Percentiles rank a stretch among this genome's conserved stretches.
These are phyloP conservation scores for Zymoseptoria pseudotritici DNA, from an alignment of 2,329 filamentous ascomycete species.

Conservation along the genomic window DNA sequence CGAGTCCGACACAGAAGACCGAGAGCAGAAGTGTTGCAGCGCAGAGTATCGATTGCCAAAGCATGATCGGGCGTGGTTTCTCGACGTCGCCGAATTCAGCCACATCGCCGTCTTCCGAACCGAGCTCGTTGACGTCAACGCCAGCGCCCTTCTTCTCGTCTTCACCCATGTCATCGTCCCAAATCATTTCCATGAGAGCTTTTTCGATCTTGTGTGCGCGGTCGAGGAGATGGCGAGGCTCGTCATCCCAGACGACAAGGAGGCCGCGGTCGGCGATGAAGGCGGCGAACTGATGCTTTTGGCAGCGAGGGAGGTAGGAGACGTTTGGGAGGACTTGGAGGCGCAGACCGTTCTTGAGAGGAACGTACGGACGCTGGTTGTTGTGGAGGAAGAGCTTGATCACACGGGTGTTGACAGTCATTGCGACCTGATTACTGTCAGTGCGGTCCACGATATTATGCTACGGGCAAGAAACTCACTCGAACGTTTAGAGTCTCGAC, in stretches of 20 bases:
- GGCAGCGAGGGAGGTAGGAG: constrained; percentile 49
- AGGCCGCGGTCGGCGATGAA: constrained; percentile 53
- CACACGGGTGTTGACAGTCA: constrained; percentile 60
- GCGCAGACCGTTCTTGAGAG: constrained; percentile 50
- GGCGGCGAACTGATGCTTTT: constrained; percentile 60
- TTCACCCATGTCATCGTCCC: constrained; percentile 39
- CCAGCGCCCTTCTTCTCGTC: constrained; percentile 38
- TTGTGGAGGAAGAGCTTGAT: constrained; percentile 53
- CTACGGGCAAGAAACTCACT: constrained; percentile 32
- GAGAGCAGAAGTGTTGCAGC: constrained; percentile 47
- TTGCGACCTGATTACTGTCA: constrained; percentile 45
- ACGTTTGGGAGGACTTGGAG: constrained; percentile 57
- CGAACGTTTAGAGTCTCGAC: constrained; percentile 46
- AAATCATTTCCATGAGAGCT: constrained; percentile 52
- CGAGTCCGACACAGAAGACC: constrained; percentile 48
- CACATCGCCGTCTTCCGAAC: constrained; percentile 26
- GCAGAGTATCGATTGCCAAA: constrained; percentile 51
- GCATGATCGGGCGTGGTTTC: constrained; percentile 42
- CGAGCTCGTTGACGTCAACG: constrained; percentile 28
- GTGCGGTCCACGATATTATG: not conserved
- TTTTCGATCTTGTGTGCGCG: constrained; percentile 47
- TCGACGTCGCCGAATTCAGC: constrained; percentile 34
- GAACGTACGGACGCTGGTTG: constrained; percentile 48
- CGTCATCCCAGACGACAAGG: constrained; percentile 58
- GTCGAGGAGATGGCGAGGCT: constrained; percentile 48